Evolutionary conservation across 202 grass and related monocot genomes (phyloP), one percentile per base, ranked within the genome.

Genomic region (Setaria viridis): DNA sequence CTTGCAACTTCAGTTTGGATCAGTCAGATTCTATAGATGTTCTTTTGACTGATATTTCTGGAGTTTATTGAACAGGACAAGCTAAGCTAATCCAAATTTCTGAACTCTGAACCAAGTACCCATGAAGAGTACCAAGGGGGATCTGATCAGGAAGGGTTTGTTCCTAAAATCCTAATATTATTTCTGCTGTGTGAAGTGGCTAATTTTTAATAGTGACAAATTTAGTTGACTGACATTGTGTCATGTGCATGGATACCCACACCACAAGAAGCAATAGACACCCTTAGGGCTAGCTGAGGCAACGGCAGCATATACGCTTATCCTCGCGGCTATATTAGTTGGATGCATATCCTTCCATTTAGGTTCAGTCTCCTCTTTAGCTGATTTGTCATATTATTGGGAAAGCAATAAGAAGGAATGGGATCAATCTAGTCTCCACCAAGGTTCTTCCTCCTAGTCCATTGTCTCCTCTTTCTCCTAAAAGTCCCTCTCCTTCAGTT

Each of bases 31-130:
- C 14, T 74, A 32, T 84, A 62, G 88, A 91, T 62, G 82, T 72
- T 93, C 87, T 50, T 97, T 93, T 43, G 67, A 85, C 62, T 70
- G 46, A 48, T 97, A 88, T 75, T 95, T 92, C 33, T 97, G 92
- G 87, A 89, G 89, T 80, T 97, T 95, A 30, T 82, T 91, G 42
- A 94, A 94, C 59, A 41, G 39, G 81, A 92, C 74, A 91, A 91
- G 63, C 86, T 82, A 0, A 83, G 81, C 76, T 94, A 86, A 84
- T 80, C 84, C 54, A 73, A 72, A 32, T 92, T 86, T 49, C 79
- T 41, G 39, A 41, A 6, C 39, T 41, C 39, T 87, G 29, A 89
- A 85, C 33, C 91, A 94, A 55, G 87, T 94, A 60, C 89, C 85
- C 5, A 85, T 87, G 12, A 93, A 90, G 72, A 82, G 86, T 35